phyloP scores from a whole-genome alignment of 768 basidiomycete species.

The Rickenella mellea region DNA sequence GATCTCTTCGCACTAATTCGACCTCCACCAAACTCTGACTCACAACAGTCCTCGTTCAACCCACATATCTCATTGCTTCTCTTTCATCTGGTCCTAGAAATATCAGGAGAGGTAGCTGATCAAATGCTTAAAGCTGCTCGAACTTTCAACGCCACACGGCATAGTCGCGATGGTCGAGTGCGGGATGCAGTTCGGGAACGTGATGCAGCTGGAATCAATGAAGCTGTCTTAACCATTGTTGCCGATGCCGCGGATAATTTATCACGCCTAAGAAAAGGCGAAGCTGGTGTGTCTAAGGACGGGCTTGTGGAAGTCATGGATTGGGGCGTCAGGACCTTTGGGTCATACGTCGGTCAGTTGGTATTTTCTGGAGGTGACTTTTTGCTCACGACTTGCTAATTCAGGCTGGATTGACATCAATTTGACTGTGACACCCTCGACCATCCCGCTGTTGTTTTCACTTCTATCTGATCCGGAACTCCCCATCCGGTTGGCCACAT shows the following conservation, averaged over 20 bases:
- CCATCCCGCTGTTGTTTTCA: conserved; percentile 76
- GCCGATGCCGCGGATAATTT: conserved; percentile 59
- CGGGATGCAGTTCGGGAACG: conserved; percentile 85
- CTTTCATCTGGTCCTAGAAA: conserved; percentile 88
- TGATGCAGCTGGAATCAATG: conserved; percentile 80
- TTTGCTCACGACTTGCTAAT: conserved; percentile 3
- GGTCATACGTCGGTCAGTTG: conserved; percentile 85
- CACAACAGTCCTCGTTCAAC: conserved; percentile 53
- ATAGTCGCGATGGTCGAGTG: conserved; percentile 74
- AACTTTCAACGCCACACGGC: conserved; percentile 56
- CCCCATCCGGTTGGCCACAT: conserved; percentile 76
- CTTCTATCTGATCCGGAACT: conserved; percentile 72
- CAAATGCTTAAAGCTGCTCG: conserved; percentile 86
- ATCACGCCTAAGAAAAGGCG: conserved; percentile 39
- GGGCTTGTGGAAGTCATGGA: conserved; percentile 74
- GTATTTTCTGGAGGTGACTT: neutral
- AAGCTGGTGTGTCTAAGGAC: conserved; percentile 31
- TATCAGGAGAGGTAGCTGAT: conserved; percentile 96
- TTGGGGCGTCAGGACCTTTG: conserved; percentile 87
- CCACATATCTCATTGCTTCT: conserved; percentile 80
- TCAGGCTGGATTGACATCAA: conserved; percentile 99
- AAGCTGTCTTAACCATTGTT: conserved; percentile 78
- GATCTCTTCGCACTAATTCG: conserved; percentile 70
- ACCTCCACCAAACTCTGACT: conserved; percentile 39
- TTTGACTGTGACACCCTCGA: conserved; percentile 84